Base-by-base conservation (phyloP, 331 rosid genomes). In the Saraca asoca region DNA sequence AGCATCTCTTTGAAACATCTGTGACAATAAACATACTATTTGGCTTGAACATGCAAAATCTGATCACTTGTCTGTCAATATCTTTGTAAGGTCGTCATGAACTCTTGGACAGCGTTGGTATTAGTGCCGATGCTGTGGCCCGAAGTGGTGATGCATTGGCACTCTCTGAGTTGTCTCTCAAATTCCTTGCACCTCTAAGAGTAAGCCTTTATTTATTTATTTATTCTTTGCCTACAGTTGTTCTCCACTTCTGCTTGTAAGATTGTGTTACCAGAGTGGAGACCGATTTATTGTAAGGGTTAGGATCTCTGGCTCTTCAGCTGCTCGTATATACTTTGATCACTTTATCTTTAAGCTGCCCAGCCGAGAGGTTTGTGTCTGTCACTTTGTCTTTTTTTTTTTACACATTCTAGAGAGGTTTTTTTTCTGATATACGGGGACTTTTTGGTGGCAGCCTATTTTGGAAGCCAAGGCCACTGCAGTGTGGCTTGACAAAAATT, bases 391-490 rank as follows among this genome's bases (percentile, higher is more conserved):
- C 4, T 13, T 62, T 15, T 8, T 46, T 12, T 46, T 64, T 69
- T 12, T 24, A 44, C 15, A 24, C 56, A 50, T 64, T 38, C 20
- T 39, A 3, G 51, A 68, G 20, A 60, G n/a, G n/a, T 20, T 48
- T 68, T 19, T 68, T 19, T 77, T 42, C 53, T 71, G 64, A 75
- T 66, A 14, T 48, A 37, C 56, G 17, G 7, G 66, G 55, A 39
- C 76, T 54, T 24, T 1, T 46, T 65, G 49, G 70, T 46, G 29
- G 62, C 82, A 93, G 95, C 97, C 91, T 65, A 72, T 86, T 41
- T 74, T 90, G 87, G 97, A 93, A 73, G 90, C 96, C 61, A 88
- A 78, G 84, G 94, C 83, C 72, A 80, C 91, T 0, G 91, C 81
- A 4, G 97, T 90, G 51, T 88, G 96, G 92, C 92, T 93, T 13